phyloP scores from a whole-genome alignment of 257 asterid species.

The Solanum clarkiae region DNA sequence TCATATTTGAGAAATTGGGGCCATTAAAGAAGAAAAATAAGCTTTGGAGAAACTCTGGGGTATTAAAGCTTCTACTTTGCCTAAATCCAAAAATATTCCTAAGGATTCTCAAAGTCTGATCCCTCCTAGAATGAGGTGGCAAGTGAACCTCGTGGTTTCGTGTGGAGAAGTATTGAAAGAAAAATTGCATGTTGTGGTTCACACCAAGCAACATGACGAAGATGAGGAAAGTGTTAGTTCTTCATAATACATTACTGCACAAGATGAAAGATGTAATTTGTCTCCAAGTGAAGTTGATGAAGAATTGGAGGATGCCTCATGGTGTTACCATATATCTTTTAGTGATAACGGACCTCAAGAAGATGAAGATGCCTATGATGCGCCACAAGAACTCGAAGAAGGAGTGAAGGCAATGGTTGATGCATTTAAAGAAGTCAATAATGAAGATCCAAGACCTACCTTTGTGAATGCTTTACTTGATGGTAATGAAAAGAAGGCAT shows the following conservation, averaged over 20 bases:
- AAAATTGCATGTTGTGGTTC: neutral
- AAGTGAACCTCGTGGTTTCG: neutral
- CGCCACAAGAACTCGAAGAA: neutral
- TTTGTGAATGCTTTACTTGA: too few species aligned
- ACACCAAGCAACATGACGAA: neutral
- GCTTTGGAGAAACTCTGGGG: too few species aligned
- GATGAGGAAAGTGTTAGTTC: neutral
- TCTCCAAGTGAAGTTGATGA: too few species aligned
- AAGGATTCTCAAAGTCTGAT: neutral
- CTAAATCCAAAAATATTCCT: too few species aligned
- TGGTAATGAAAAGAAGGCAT: too few species aligned
- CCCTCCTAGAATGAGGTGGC: neutral
- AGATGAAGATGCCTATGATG: neutral
- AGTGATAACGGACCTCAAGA: too few species aligned
- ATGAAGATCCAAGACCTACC: too few species aligned
- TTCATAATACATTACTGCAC: neutral
- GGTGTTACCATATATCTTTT: too few species aligned
- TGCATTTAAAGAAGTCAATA: neutral
- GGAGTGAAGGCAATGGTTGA: neutral
- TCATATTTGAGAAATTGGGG: too few species aligned
- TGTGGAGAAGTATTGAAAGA: neutral
- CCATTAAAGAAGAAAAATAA: too few species aligned
- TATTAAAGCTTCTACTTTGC: neutral
- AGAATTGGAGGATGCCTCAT: too few species aligned
- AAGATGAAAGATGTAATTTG: neutral